Percentiles rank a stretch among this genome's conserved stretches.
Evolutionary conservation across 164 flowering plant genomes (phyloP).

Genomic region (Warburgia ugandensis): DNA sequence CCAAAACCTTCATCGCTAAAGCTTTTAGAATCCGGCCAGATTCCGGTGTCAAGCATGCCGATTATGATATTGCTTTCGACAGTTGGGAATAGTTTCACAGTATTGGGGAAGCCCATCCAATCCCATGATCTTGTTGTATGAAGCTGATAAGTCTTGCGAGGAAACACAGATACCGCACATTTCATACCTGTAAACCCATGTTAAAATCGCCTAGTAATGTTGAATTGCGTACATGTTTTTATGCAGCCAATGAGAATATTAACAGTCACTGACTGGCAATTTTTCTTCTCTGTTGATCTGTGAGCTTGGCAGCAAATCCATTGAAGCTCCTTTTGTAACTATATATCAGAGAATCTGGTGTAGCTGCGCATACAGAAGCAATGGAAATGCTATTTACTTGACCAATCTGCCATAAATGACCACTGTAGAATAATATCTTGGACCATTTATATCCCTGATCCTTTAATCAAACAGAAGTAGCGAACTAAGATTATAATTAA

Average conservation of each 20-base stretch:
- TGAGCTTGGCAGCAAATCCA: slow-evolving; percentile 36
- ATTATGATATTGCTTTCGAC: slow-evolving; percentile 36
- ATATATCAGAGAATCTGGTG: slow-evolving; percentile 19
- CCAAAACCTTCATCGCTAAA: slow-evolving; percentile 42
- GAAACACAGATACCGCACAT: slow-evolving; percentile 41
- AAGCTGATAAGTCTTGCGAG: slow-evolving; percentile 19
- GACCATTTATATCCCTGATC: no score
- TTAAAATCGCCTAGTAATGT: background rate
- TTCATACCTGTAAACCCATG: slow-evolving; percentile 23
- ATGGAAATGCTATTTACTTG: no score
- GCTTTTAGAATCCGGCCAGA: slow-evolving; percentile 55
- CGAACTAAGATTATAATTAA: no score
- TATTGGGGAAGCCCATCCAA: slow-evolving; percentile 33
- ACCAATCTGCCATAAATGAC: no score
- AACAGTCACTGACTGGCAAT: background rate
- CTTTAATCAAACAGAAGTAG: no score
- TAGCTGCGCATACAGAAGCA: background rate
- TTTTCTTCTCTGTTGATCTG: slow-evolving; percentile 17
- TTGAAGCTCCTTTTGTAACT: slow-evolving; percentile 47
- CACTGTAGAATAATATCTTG: no score
- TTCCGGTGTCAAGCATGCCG: slow-evolving; percentile 44
- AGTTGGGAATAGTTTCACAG: slow-evolving; percentile 11
- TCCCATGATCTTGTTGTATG: slow-evolving; percentile 59
- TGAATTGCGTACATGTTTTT: no score
- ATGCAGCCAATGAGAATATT: no score